Base-by-base conservation (phyloP, 2,329 filamentous ascomycete genomes). In the Huntiella decipiens region DNA sequence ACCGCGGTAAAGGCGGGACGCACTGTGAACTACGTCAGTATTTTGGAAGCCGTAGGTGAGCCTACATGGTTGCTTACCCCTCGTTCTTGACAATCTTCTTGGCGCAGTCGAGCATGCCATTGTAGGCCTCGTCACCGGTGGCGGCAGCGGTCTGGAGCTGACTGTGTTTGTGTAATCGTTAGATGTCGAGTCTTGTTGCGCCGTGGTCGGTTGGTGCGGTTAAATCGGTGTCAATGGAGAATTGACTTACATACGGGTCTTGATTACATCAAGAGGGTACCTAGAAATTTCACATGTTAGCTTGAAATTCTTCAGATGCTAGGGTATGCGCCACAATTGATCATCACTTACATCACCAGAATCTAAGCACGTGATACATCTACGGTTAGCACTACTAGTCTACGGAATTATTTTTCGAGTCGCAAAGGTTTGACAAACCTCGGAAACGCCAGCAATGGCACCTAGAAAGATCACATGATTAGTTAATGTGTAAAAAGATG, bases 261-360 rank as follows among this genome's bases (percentile, higher is more conserved):
- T 96, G 63, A 96, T 85, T 49, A 98, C 91, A 63, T 98, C 91
- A 62, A 98, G 72, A 55, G 91, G 91, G 70, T 98, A 98, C 91
- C 87, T 95, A 61, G 42, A 52, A 41, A 51, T 37, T 33, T 10
- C 17, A 6, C 11, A 36, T 31, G 7, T 41, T 49, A 38, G 16
- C 34, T 34, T 16, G 8, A 28, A 12, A n/a, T 41, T 31, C 46
- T 48, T 4, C 10, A 34, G 28, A 32, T 33, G 28, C 33, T 11
- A 7, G 13, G 13, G 8, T 15, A 13, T 19, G 39, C 22, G 28
- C 17, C 8, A 31, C 5, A 11, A 15, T 13, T 15, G 22, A 28
- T 36, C 5, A 28, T 31, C 17, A 63, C 73, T 59, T 67, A 88
- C 83, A 92, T 92, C 50, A 91, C 73, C 64, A 91, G 66, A 66